phyloP scores from a whole-genome alignment of 2,329 filamentous ascomycete genomes.

The Elsinoe necatrix region DNA sequence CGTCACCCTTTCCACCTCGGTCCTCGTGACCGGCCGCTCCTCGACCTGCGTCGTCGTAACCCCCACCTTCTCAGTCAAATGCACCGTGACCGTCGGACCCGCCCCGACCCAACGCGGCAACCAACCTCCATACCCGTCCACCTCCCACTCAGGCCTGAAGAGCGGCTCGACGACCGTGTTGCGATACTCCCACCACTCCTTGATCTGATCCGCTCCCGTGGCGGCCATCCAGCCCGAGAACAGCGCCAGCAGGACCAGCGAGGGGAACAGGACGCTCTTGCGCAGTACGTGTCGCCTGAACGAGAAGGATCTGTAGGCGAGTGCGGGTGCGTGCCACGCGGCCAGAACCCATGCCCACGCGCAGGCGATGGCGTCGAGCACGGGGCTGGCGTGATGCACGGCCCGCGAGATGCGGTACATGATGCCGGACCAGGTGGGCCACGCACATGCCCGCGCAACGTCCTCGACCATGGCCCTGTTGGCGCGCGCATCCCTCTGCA shows the following conservation, averaged over 20 bases:
- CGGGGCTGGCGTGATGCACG: neutral
- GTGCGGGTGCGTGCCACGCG: neutral
- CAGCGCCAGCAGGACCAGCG: neutral
- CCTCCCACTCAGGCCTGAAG: neutral
- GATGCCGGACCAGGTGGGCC: neutral
- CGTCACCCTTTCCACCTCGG: neutral
- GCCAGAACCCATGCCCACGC: neutral
- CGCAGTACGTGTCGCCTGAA: constrained; percentile 3
- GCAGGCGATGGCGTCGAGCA: neutral
- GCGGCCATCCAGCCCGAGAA: neutral
- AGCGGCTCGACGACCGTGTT: neutral
- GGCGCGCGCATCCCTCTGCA: neutral
- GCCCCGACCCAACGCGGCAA: neutral
- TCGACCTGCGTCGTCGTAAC: neutral
- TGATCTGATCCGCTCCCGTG: neutral
- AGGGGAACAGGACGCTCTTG: neutral
- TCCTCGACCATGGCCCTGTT: neutral
- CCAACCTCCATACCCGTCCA: neutral
- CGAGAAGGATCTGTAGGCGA: neutral
- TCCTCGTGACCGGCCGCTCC: neutral
- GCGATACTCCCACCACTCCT: neutral
- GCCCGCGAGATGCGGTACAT: neutral
- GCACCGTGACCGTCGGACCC: constrained; percentile 1
- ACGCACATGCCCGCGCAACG: neutral
- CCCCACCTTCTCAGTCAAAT: neutral